Evolutionary conservation across 106 monocot genomes (phyloP).

Genomic region (Acorus gramineus): DNA sequence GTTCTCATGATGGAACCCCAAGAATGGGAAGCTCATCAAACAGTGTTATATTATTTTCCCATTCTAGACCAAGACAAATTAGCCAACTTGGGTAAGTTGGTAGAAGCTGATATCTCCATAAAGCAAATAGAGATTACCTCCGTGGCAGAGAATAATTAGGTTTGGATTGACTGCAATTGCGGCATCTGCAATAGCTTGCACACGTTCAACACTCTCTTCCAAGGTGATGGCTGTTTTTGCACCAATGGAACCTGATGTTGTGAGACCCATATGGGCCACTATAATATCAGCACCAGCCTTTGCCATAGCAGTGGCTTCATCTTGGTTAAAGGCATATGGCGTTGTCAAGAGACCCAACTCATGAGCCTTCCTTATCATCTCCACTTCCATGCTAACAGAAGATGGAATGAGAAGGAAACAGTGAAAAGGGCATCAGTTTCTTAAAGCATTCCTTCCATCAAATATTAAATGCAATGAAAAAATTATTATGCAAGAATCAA

Average conservation of each 20-base stretch:
- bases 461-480: not conserved
- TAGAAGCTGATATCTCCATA: not conserved
- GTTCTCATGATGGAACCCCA: too few relatives aligned
- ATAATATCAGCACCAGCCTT: constrained; percentile 82
- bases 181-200: constrained; percentile 94
- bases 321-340: constrained; percentile 78
- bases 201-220: constrained; percentile 52
- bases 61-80: not conserved
- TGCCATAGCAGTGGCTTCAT: constrained; percentile 72
- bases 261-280: constrained; percentile 95
- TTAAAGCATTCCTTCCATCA: not conserved
- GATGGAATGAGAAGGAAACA: not conserved
- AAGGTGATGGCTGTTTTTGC: constrained; percentile 70
- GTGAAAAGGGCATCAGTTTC: not conserved
- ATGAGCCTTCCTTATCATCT: constrained; percentile 91
- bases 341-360: constrained; percentile 76
- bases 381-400: constrained; percentile 73
- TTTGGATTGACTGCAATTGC: constrained; percentile 55
- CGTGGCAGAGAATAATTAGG: constrained; percentile 87
- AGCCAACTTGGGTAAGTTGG: not conserved
- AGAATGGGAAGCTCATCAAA: too few relatives aligned
- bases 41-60: too few relatives aligned
- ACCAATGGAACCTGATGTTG: constrained; percentile 79
- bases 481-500: too few relatives aligned
- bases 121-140: constrained; percentile 37